Base-by-base conservation (phyloP, 768 basidiomycete genomes). In the Termitomyces sp. region DNA sequence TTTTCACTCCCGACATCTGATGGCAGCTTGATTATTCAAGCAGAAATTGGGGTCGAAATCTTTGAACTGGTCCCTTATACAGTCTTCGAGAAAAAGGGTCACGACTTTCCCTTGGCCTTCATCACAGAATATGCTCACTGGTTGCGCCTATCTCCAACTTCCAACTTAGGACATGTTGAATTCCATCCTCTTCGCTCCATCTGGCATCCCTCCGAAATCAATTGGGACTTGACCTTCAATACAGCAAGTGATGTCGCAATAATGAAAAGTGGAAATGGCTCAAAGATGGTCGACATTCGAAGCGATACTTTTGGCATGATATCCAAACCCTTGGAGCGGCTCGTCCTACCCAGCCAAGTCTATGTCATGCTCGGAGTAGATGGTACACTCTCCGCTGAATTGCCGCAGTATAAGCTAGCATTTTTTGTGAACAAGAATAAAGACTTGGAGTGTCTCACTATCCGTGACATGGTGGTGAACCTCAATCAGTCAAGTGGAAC, bases 101-200 rank as follows among this genome's bases (percentile, higher is more conserved):
- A n/a, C 3, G 74, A 75, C 58, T 59, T 75, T 9, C 75, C 75
- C 10, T 42, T 12, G 17, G 40, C 63, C 10, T 64, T 76, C 12
- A 55, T 70, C 8, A 59, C 64, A 3, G 62, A 70, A 21, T 63
- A 69, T 49, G 53, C 59, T 6, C 75, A 75, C 58, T 76, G 75
- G 75, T 61, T 76, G 52, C 50, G 67, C 35, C 14, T 70, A 27
- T 41, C 43, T 37, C 44, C 28, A 43, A 44, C 19, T 50, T 44
- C 30, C 9, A 40, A 19, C 40, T n/a, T 56, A 40, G 56, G 55
- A 25, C 59, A 53, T 14, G 54, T 75, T 9, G 69, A 71, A 58
- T 70, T 76, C 25, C 70, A 73, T 44, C 74, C 70, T 9, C 41
- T 66, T 6, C 52, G 59, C 21, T 58, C 58, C 11, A 49, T 60